phyloP scores from a whole-genome alignment of 176 grass and related monocot species.

The Themeda triandra region DNA sequence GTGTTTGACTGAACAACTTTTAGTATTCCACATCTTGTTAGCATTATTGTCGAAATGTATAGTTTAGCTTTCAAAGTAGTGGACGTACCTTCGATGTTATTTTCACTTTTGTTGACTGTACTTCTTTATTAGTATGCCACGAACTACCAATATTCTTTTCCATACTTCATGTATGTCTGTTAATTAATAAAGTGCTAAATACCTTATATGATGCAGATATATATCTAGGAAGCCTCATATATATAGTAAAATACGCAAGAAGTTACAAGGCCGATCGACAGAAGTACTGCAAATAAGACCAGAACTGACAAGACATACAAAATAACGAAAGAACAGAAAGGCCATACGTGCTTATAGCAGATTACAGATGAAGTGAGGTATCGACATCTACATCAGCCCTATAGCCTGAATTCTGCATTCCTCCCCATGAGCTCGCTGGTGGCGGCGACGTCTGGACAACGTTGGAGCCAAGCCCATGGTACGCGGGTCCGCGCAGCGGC shows the following conservation, averaged over 20 bases:
- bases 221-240: slow-evolving; percentile 25
- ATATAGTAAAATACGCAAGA: slow-evolving; percentile 24
- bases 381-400: slow-evolving; percentile 74
- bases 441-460: slow-evolving; percentile 5
- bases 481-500: slow-evolving; percentile 17
- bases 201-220: slow-evolving; percentile 14
- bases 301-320: slow-evolving; percentile 37
- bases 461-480: not conserved
- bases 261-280: slow-evolving; percentile 34
- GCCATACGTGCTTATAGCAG: slow-evolving; percentile 31
- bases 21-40: not conserved
- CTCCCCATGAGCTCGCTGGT: slow-evolving; percentile 24
- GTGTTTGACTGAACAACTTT: not conserved
- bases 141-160: not conserved
- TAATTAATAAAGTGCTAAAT: not conserved
- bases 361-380: slow-evolving; percentile 95
- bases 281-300: slow-evolving; percentile 35
- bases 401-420: slow-evolving; percentile 52
- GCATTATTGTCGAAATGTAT: not conserved
- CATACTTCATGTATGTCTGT: not conserved
- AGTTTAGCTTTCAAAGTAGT: not conserved
- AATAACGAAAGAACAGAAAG: slow-evolving; percentile 44
- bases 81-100: not conserved
- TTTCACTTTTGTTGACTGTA: not conserved
- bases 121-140: not conserved